phyloP scores from a whole-genome alignment of 176 grass and related monocot species.

The Zoysia japonica region DNA sequence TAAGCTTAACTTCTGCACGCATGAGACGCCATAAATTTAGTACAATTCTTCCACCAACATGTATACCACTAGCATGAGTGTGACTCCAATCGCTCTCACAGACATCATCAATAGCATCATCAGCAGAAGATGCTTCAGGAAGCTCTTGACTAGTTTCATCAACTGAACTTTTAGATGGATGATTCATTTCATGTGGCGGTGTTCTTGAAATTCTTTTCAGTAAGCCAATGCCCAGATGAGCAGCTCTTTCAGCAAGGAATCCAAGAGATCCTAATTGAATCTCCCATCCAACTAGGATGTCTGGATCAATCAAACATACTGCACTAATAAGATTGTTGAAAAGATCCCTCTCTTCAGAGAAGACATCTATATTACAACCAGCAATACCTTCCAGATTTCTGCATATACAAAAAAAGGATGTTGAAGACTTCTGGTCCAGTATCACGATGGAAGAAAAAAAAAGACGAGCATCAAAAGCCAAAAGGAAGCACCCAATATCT shows the following conservation, averaged over 20 bases:
- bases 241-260: slow-evolving; percentile 90
- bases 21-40: slow-evolving; percentile 94
- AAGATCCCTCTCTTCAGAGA: slow-evolving; percentile 76
- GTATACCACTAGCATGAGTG: slow-evolving; percentile 79
- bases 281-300: slow-evolving; percentile 90
- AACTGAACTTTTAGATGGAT: slow-evolving; percentile 49
- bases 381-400: slow-evolving; percentile 75
- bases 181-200: slow-evolving; percentile 52
- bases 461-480: slow-evolving; percentile 21
- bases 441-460: neutral
- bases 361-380: slow-evolving; percentile 46
- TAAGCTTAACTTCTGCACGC: slow-evolving; percentile 90
- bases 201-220: slow-evolving; percentile 89
- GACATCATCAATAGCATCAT: slow-evolving; percentile 49
- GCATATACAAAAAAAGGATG: slow-evolving; percentile 36
- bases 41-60: slow-evolving; percentile 89
- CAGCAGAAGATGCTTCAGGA: slow-evolving; percentile 59
- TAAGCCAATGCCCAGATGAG: slow-evolving; percentile 71
- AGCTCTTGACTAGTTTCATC: slow-evolving; percentile 44
- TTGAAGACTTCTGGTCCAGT: slow-evolving; percentile 22
- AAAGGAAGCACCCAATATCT: slow-evolving; percentile 12
- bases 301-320: slow-evolving; percentile 82
- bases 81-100: slow-evolving; percentile 67
- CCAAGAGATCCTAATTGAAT: slow-evolving; percentile 84
- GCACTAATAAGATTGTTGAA: slow-evolving; percentile 65